A percentile compares a stretch with the other conserved stretches of the same genome.
These are phyloP conservation scores for Colletotrichum lindemuthianum DNA, from an alignment of 2,329 filamentous ascomycete species.

Conservation along the genomic window DNA sequence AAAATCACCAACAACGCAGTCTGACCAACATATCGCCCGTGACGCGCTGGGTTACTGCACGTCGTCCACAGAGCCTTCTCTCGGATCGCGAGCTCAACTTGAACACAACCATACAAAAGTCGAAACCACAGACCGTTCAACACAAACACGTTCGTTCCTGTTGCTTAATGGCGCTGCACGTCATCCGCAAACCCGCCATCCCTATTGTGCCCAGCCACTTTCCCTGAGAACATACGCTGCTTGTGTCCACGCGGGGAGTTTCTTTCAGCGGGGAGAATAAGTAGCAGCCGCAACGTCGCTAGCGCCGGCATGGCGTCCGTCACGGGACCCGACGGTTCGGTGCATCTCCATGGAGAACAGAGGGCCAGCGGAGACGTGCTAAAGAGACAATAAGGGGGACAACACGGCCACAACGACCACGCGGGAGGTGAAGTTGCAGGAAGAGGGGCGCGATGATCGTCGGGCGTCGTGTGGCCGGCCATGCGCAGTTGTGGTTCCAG, in stretches of 20 bases:
- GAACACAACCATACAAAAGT: background rate
- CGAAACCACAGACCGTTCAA: background rate
- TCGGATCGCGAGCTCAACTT: background rate
- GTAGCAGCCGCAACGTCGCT: constrained; percentile 3
- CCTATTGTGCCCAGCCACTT: background rate
- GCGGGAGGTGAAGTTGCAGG: background rate
- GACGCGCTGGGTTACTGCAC: too few species aligned
- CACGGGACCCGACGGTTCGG: background rate
- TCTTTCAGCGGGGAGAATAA: background rate
- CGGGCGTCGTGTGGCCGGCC: too few species aligned
- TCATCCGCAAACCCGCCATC: background rate
- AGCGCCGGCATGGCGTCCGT: background rate
- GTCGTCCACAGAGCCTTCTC: background rate
- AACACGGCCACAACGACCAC: background rate
- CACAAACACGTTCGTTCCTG: background rate
- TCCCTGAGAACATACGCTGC: background rate
- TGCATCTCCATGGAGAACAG: constrained; percentile 24
- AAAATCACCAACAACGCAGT: too few species aligned
- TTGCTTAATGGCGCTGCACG: constrained; percentile 19
- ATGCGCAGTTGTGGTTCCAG: too few species aligned
- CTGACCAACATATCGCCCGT: too few species aligned
- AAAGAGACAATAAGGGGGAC: background rate
- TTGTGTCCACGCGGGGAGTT: too few species aligned
- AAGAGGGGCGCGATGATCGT: too few species aligned
- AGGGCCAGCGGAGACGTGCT: background rate